A percentile compares a stretch with the other conserved stretches of the same genome.
These are phyloP conservation scores for Cercophora newfieldiana DNA, from an alignment of 495 filamentous ascomycete species.

Conservation along the genomic window DNA sequence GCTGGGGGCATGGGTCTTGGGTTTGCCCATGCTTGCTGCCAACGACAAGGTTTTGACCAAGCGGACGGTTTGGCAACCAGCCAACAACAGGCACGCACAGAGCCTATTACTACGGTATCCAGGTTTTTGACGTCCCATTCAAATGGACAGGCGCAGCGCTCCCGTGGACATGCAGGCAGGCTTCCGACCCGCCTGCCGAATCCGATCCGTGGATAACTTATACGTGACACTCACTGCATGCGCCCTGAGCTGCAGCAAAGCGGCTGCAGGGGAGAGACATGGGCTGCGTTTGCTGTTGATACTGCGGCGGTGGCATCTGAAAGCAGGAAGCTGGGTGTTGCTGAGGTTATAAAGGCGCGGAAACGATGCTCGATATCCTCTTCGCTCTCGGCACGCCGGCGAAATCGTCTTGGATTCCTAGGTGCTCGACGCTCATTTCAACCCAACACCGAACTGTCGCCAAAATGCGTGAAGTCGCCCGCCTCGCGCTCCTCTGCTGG, in stretches of 20 bases:
- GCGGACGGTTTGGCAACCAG: too few species aligned
- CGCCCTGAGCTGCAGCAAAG: slow-evolving; percentile 5
- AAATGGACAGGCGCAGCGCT: not conserved
- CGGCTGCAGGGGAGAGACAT: slow-evolving; percentile 10
- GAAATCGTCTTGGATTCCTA: not conserved
- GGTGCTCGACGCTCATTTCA: not conserved
- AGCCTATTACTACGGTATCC: not conserved
- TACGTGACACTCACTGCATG: slow-evolving; percentile 2
- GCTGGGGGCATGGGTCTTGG: not conserved
- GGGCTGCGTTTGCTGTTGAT: not conserved
- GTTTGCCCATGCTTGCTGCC: not conserved
- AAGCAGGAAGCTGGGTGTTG: not conserved
- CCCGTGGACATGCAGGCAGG: slow-evolving; percentile 3
- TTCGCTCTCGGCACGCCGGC: not conserved
- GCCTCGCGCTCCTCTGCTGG: not conserved
- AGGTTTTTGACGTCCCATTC: not conserved
- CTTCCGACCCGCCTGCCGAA: not conserved
- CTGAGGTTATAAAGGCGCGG: not conserved
- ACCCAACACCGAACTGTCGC: not conserved
- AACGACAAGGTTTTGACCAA: not conserved
- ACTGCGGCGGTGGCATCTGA: not conserved
- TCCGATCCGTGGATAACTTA: not conserved
- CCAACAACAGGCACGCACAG: not conserved
- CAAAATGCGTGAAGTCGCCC: not conserved
- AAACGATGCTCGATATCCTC: not conserved